These are phyloP conservation scores for Tolypocladium capitatum DNA, from an alignment of 2,329 filamentous ascomycete genomes.

Conservation along the genomic window DNA sequence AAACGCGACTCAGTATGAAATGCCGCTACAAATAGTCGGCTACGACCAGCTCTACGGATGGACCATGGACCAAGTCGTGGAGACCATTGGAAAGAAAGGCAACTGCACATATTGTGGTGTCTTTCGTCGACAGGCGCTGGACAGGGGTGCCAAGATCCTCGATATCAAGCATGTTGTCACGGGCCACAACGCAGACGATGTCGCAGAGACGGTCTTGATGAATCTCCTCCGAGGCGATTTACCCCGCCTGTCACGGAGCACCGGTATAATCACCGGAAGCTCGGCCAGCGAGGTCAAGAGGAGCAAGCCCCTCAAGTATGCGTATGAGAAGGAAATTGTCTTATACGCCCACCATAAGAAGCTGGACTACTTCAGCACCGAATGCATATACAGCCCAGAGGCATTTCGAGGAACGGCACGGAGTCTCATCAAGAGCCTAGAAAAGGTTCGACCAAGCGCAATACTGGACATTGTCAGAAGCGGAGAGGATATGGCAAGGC, in stretches of 20 bases:
- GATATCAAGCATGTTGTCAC: conserved; percentile 90
- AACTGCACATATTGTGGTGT: conserved; percentile 99
- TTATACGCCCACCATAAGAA: conserved; percentile 95
- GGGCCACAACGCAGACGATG: conserved; percentile 93
- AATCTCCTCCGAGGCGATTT: conserved; percentile 86
- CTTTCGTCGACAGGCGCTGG: conserved; percentile 84
- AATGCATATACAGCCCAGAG: conserved; percentile 96
- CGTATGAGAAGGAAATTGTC: conserved; percentile 98
- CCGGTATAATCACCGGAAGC: conserved; percentile 74
- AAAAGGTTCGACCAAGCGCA: conserved; percentile 82
- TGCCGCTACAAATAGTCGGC: conserved; percentile 83
- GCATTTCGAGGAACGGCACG: conserved; percentile 89
- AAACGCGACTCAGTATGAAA: conserved; percentile 80
- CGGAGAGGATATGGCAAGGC: conserved; percentile 86
- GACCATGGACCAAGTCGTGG: conserved; percentile 99
- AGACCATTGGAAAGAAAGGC: conserved; percentile 91
- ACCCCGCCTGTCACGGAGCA: conserved; percentile 73
- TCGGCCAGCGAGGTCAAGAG: conserved; percentile 78
- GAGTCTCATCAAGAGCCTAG: conserved; percentile 86
- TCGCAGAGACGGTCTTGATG: conserved; percentile 96
- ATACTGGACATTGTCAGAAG: conserved; percentile 91
- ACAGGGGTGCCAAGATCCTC: conserved; percentile 78
- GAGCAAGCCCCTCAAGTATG: conserved; percentile 94
- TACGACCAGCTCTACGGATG: conserved; percentile 93
- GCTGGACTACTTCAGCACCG: conserved; percentile 94